Evolutionary conservation across 192 early-diverging fungal genomes (phyloP).

Genomic region (Paraglomus brasilianum): DNA sequence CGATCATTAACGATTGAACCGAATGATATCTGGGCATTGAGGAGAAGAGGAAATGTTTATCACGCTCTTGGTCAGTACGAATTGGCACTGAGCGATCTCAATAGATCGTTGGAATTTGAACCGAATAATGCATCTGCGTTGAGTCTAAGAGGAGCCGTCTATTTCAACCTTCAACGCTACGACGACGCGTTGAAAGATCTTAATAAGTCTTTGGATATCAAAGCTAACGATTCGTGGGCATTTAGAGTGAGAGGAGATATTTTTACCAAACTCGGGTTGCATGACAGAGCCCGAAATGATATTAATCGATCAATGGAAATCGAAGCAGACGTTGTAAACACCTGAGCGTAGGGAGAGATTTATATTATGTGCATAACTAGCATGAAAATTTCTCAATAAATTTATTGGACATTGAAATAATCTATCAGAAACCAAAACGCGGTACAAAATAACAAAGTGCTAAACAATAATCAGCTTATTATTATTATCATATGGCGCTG

Average conservation of each 20-base stretch:
- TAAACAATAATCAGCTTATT: no score
- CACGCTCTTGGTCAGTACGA: not conserved
- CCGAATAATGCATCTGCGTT: slow-evolving; percentile 2
- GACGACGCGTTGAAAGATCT: slow-evolving; percentile 1
- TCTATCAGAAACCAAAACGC: no score
- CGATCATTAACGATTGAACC: not conserved
- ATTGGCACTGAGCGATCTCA: slow-evolving; percentile 1
- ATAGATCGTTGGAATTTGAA: not conserved
- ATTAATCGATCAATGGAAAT: not conserved
- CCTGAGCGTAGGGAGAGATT: no score
- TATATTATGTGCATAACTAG: no score
- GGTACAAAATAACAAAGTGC: no score
- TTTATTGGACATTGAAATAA: no score
- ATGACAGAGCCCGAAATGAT: not conserved
- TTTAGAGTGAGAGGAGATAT: slow-evolving; percentile 2
- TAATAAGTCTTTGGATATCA: not conserved
- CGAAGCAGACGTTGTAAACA: no score
- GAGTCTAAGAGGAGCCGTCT: not conserved
- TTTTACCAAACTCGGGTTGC: not conserved
- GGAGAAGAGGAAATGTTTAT: slow-evolving; percentile 5
- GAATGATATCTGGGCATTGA: not conserved
- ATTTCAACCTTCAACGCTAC: not conserved
- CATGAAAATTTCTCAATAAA: no score
- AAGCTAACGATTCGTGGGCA: not conserved
- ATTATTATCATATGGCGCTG: no score